phyloP scores from a whole-genome alignment of 805 yeast species.

The Wickerhamomyces pijperi region DNA sequence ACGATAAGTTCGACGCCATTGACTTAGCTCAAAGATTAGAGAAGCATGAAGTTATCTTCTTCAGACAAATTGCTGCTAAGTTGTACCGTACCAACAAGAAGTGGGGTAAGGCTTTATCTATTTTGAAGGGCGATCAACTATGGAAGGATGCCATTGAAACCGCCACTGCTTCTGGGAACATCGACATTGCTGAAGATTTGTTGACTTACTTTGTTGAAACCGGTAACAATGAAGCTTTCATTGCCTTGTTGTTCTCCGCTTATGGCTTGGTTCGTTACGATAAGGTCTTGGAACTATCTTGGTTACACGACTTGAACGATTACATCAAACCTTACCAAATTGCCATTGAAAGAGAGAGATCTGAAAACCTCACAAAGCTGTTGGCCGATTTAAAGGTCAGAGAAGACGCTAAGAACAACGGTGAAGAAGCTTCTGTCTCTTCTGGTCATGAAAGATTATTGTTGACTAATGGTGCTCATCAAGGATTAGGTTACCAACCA shows the following conservation, averaged over 20 bases:
- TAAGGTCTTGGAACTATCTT: constrained; percentile 76
- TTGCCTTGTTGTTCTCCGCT: constrained; percentile 79
- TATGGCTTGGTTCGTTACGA: constrained; percentile 75
- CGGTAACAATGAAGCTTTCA: constrained; percentile 91
- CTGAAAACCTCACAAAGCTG: constrained; percentile 50
- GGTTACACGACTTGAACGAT: constrained; percentile 80
- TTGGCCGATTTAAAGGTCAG: constrained; percentile 63
- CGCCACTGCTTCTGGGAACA: constrained; percentile 69
- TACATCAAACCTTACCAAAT: constrained; percentile 89
- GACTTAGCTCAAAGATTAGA: constrained; percentile 90
- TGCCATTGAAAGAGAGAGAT: constrained; percentile 73
- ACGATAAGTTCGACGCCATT: constrained; percentile 84
- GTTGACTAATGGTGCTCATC: constrained; percentile 67
- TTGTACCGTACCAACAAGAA: constrained; percentile 91
- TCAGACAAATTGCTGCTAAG: constrained; percentile 93
- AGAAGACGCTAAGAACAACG: constrained; percentile 46
- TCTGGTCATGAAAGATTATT: constrained; percentile 59
- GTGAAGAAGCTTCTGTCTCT: constrained; percentile 31
- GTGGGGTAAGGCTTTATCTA: constrained; percentile 79
- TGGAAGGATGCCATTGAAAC: constrained; percentile 94
- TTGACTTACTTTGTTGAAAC: constrained; percentile 90
- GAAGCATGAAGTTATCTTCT: constrained; percentile 81
- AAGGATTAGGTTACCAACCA: constrained; percentile 50
- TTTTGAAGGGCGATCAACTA: constrained; percentile 82
- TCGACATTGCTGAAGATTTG: constrained; percentile 80